phyloP scores from a whole-genome alignment of 2,329 filamentous ascomycete species.

The Curvularia lunata region DNA sequence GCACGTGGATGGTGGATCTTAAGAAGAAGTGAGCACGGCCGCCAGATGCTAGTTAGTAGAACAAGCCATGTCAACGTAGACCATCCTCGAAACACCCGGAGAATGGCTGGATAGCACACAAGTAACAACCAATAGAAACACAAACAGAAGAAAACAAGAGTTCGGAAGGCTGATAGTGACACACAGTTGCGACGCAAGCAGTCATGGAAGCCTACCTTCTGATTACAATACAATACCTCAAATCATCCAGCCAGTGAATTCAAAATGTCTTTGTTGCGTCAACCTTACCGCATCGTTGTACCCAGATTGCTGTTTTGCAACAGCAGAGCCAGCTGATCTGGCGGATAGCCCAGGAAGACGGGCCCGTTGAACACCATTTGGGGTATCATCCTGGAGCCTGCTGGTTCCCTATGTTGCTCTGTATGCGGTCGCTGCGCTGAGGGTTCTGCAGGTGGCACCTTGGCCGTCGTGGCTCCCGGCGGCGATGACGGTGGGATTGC shows the following conservation, averaged over 20 bases:
- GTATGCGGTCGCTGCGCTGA: conserved; percentile 13
- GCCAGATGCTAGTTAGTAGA: background rate
- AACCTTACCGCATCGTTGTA: conserved; percentile 32
- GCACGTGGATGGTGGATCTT: conserved; percentile 53
- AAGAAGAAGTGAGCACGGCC: conserved; percentile 48
- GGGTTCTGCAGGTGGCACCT: conserved; percentile 17
- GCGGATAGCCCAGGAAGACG: conserved; percentile 84
- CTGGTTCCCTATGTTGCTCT: conserved; percentile 17
- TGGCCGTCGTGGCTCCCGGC: conserved; percentile 20
- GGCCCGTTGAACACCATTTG: conserved; percentile 91
- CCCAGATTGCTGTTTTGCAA: conserved; percentile 49
- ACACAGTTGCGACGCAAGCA: conserved; percentile 19
- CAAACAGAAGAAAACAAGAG: conserved; percentile 2
- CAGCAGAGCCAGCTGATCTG: conserved; percentile 45
- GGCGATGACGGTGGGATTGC: conserved; percentile 21
- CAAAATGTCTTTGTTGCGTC: conserved; percentile 7
- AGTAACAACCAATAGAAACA: background rate
- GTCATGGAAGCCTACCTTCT: conserved; percentile 30
- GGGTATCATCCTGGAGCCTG: conserved; percentile 50
- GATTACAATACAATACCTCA: conserved; percentile 37
- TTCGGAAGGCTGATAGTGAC: conserved; percentile 4
- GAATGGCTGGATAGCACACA: conserved; percentile 3
- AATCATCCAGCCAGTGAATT: conserved; percentile 20
- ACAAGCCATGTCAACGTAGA: background rate
- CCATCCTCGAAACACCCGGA: background rate